Evolutionary conservation across 2,329 filamentous ascomycete genomes (phyloP).

Genomic region (Hymenoscyphus albidus): DNA sequence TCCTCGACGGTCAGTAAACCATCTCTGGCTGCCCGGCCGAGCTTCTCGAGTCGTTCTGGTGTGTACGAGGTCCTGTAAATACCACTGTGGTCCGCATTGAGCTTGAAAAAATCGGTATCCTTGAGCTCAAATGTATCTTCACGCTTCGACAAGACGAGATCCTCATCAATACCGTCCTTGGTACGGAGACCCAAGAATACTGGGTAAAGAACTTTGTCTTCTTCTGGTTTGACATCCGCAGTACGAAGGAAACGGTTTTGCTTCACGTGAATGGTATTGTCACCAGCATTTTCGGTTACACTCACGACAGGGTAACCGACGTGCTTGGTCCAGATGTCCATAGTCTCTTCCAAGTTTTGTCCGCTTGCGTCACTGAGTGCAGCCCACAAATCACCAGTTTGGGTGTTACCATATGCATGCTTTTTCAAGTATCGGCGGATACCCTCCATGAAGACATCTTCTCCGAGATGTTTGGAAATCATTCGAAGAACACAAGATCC

Average conservation of each 20-base stretch:
- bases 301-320: constrained; percentile 89
- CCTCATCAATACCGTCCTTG: constrained; percentile 76
- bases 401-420: constrained; percentile 93
- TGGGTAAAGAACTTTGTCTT: constrained; percentile 83
- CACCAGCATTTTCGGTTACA: constrained; percentile 69
- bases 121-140: constrained; percentile 75
- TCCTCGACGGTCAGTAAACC: constrained; percentile 83
- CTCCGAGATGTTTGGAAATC: constrained; percentile 93
- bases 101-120: constrained; percentile 86
- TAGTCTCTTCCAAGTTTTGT: constrained; percentile 84
- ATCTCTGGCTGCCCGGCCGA: constrained; percentile 79
- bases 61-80: constrained; percentile 89
- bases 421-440: constrained; percentile 89
- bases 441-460: constrained; percentile 89
- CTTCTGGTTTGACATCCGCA: constrained; percentile 87
- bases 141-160: constrained; percentile 64
- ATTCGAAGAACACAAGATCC: constrained; percentile 93
- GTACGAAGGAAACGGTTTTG: constrained; percentile 94
- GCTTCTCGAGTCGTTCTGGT: constrained; percentile 77
- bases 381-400: constrained; percentile 86
- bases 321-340: constrained; percentile 96
- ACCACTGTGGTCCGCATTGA: constrained; percentile 91
- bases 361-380: constrained; percentile 84
- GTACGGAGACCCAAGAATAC: constrained; percentile 84
- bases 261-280: constrained; percentile 77